Evolutionary conservation across 1,139 yeast genomes (phyloP).

Genomic region (Yarrowia galli): DNA sequence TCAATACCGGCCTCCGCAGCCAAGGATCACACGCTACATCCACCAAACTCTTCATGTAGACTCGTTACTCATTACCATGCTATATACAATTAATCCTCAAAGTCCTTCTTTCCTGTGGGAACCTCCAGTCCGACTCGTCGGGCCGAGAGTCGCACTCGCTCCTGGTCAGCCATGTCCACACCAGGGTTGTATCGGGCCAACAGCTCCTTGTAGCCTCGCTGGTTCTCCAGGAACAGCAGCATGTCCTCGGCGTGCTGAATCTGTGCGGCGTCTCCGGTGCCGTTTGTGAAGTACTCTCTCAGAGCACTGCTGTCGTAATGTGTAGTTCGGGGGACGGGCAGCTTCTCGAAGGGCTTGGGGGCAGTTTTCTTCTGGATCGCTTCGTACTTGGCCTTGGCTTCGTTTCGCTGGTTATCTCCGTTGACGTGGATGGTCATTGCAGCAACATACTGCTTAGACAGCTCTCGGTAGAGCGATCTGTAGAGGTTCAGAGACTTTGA

Average conservation of each 20-base stretch:
- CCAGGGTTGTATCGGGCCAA: constrained; percentile 90
- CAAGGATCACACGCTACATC: too few relatives aligned
- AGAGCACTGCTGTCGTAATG: constrained; percentile 44
- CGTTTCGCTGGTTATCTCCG: constrained; percentile 43
- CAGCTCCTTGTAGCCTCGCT: constrained; percentile 77
- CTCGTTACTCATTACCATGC: constrained; percentile 13
- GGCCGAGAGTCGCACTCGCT: constrained; percentile 80
- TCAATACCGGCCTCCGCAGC: too few relatives aligned
- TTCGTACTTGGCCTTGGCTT: constrained; percentile 46
- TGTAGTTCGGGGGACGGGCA: constrained; percentile 26
- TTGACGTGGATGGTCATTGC: constrained; percentile 47
- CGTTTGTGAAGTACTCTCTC: constrained; percentile 42
- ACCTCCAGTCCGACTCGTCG: constrained; percentile 80
- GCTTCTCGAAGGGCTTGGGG: constrained; percentile 31
- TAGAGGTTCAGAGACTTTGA: constrained; percentile 43
- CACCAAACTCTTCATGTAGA: neutral
- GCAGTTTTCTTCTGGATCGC: constrained; percentile 39
- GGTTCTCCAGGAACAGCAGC: constrained; percentile 67
- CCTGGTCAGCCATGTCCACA: constrained; percentile 74
- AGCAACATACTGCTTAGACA: constrained; percentile 47
- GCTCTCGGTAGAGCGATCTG: constrained; percentile 48
- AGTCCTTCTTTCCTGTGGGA: constrained; percentile 52
- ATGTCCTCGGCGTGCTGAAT: constrained; percentile 58
- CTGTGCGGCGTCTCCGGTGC: constrained; percentile 41
- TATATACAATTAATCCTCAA: constrained; percentile 37